A percentile compares a stretch with the other conserved stretches of the same genome.
Evolutionary conservation across 2,329 filamentous ascomycete genomes (phyloP).

Genomic region (Salinomyces thailandicus): DNA sequence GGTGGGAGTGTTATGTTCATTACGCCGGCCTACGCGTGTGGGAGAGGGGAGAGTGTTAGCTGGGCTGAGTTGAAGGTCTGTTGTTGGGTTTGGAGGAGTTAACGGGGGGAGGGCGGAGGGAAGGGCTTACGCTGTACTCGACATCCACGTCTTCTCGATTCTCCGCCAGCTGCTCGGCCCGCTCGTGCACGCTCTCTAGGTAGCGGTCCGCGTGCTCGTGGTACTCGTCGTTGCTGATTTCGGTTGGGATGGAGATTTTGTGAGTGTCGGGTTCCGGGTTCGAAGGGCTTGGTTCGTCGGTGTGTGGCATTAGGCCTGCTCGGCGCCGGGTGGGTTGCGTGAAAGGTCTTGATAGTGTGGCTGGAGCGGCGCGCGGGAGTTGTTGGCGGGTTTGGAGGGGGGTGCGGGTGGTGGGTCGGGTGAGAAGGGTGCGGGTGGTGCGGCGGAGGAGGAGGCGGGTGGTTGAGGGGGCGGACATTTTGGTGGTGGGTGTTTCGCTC

Average conservation of each 20-base stretch:
- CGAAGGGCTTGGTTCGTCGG: slow-evolving; percentile 31
- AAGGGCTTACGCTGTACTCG: slow-evolving; percentile 70
- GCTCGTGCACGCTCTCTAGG: slow-evolving; percentile 48
- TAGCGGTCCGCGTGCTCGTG: slow-evolving; percentile 68
- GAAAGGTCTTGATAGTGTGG: too few species aligned
- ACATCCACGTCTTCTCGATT: slow-evolving; percentile 66
- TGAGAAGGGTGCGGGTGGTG: too few species aligned
- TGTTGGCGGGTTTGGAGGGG: too few species aligned
- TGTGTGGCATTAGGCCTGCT: slow-evolving; percentile 34
- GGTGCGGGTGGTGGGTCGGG: too few species aligned
- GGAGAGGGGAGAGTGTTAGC: slow-evolving; percentile 1
- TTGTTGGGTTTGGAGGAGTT: too few species aligned
- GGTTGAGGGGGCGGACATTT: too few species aligned
- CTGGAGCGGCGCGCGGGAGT: too few species aligned
- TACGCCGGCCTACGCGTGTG: slow-evolving; percentile 59
- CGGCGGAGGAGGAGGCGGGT: too few species aligned
- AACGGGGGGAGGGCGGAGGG: background rate
- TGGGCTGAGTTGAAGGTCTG: background rate
- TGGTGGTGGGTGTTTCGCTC: too few species aligned
- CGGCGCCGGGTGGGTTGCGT: too few species aligned
- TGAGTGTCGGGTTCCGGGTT: slow-evolving; percentile 22
- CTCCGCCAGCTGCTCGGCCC: slow-evolving; percentile 67
- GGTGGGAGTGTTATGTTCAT: slow-evolving; percentile 61
- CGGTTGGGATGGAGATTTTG: slow-evolving; percentile 42
- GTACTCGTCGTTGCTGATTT: slow-evolving; percentile 61